Evolutionary conservation across 768 basidiomycete genomes (phyloP).

Genomic region (Tulasnella sp.): DNA sequence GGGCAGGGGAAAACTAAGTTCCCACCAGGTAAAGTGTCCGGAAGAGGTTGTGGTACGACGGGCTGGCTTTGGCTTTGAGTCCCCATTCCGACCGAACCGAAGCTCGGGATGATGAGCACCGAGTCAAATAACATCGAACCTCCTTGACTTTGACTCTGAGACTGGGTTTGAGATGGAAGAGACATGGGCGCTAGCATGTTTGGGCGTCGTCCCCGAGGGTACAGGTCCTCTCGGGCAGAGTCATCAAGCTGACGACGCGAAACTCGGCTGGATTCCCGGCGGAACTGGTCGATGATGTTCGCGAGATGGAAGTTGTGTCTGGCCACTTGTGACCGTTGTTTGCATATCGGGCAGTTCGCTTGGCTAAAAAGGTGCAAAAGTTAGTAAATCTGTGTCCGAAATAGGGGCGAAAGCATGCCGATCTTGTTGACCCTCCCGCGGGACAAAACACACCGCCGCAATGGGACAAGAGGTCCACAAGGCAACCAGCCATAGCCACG

Average conservation of each 20-base stretch:
- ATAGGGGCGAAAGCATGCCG: background rate
- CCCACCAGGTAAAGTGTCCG: slow-evolving; percentile 2
- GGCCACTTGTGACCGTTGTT: background rate
- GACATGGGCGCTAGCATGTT: background rate
- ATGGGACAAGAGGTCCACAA: background rate
- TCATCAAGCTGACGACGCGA: background rate
- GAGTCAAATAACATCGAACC: slow-evolving; percentile 2
- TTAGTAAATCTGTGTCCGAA: background rate
- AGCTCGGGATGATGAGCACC: background rate
- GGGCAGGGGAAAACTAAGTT: slow-evolving; percentile 17
- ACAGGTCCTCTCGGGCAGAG: slow-evolving; percentile 13
- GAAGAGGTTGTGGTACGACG: background rate
- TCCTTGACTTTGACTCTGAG: slow-evolving; percentile 11
- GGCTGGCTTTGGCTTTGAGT: slow-evolving; percentile 13
- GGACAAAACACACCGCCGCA: background rate
- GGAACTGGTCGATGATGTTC: slow-evolving; percentile 18
- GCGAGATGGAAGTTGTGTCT: slow-evolving; percentile 15
- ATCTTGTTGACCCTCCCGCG: background rate
- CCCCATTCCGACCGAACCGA: background rate
- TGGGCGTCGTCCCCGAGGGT: slow-evolving; percentile 14
- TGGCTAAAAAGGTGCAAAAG: background rate
- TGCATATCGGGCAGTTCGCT: slow-evolving; percentile 17
- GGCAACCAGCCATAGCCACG: background rate
- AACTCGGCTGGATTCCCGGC: background rate
- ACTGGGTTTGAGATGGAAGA: slow-evolving; percentile 12